These are phyloP conservation scores for Cercospora sp. DNA, from an alignment of 2,329 filamentous ascomycete genomes.

Conservation along the genomic window DNA sequence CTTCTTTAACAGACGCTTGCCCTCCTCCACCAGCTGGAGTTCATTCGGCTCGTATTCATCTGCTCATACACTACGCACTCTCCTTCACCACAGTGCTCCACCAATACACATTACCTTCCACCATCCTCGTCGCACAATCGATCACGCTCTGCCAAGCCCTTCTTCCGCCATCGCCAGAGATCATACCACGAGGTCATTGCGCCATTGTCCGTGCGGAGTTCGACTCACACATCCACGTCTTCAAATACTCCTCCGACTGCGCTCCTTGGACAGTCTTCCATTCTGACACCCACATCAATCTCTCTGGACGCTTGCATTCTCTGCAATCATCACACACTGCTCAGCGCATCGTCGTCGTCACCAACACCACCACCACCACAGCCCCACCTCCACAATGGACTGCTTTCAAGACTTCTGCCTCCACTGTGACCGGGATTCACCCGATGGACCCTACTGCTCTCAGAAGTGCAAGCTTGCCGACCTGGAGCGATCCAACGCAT, in stretches of 20 bases:
- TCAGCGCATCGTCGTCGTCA: background rate
- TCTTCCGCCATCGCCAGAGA: slow-evolving; percentile 20
- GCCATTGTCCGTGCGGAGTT: slow-evolving; percentile 29
- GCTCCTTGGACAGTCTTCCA: slow-evolving; percentile 9
- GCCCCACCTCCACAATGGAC: slow-evolving; percentile 44
- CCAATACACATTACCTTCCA: background rate
- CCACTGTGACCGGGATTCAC: slow-evolving; percentile 86
- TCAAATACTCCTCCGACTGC: slow-evolving; percentile 21
- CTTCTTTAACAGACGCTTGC: slow-evolving; percentile 7
- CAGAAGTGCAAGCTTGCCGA: slow-evolving; percentile 88
- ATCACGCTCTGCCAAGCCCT: slow-evolving; percentile 6
- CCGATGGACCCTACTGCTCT: slow-evolving; percentile 84
- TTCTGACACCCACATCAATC: background rate
- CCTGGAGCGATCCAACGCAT: slow-evolving; percentile 64
- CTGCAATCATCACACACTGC: background rate
- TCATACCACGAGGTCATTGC: slow-evolving; percentile 28
- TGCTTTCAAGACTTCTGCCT: slow-evolving; percentile 95
- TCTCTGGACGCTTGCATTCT: background rate
- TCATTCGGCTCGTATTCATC: background rate
- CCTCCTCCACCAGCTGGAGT: background rate
- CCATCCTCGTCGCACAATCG: slow-evolving; percentile 3
- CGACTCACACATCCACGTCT: slow-evolving; percentile 21
- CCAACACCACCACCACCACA: slow-evolving; percentile 6
- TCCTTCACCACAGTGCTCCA: slow-evolving; percentile 6
- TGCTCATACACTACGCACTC: slow-evolving; percentile 14